Percentiles rank a stretch among this genome's conserved stretches.
Evolutionary conservation across 306 rosid species (phyloP).

Genomic region (Trichosanthes truncata): DNA sequence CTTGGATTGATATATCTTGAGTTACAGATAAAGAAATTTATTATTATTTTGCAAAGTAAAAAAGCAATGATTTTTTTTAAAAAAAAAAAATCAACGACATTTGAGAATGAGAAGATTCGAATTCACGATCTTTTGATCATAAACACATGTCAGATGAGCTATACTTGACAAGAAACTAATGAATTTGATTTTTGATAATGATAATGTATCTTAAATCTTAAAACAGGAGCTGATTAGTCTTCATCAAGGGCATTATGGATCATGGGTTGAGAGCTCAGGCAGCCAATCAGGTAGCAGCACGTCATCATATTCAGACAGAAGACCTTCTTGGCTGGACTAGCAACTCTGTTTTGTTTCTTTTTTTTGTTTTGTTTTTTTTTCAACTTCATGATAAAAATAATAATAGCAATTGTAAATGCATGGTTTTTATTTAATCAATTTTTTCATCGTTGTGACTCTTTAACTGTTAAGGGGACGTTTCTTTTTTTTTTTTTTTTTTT

Average conservation of each 20-base stretch:
- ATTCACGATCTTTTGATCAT: no score
- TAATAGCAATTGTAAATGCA: background rate
- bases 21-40: no score
- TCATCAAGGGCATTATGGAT: background rate
- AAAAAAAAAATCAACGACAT: no score
- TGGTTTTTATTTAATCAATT: background rate
- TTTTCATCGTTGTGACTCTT: background rate
- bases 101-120: no score
- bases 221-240: background rate
- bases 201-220: background rate
- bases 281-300: constrained; percentile 6
- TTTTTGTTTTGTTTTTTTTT: background rate
- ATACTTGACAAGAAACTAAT: no score
- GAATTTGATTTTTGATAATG: background rate
- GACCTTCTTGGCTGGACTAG: background rate
- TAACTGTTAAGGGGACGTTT: background rate
- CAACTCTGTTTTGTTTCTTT: background rate
- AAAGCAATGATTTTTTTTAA: no score
- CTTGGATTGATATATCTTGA: no score
- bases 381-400: background rate
- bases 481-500: background rate
- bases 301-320: background rate
- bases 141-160: no score
- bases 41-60: no score
- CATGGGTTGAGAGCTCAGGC: background rate